phyloP scores from a whole-genome alignment of 129 eudicot genomes.

The Logfia minima region DNA sequence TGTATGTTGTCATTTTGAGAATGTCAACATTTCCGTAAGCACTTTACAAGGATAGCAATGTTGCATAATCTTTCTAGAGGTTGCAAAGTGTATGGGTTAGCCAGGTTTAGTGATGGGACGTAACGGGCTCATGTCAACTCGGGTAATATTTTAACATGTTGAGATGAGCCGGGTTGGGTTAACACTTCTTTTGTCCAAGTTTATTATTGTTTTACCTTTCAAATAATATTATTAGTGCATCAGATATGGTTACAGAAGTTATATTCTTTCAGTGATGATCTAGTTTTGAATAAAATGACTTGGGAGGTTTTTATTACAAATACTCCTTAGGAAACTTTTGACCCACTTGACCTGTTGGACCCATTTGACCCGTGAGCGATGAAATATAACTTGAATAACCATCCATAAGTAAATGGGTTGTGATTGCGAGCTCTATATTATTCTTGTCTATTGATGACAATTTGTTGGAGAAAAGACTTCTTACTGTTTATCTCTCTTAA shows the following conservation, averaged over 20 bases:
- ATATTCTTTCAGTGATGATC: background rate
- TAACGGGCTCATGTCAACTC: background rate
- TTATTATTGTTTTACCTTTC: background rate
- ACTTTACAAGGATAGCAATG: conserved; percentile 3
- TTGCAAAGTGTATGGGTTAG: background rate
- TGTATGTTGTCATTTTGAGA: background rate
- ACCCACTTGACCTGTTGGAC: background rate
- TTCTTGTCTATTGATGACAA: background rate
- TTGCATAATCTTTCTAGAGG: conserved; percentile 3
- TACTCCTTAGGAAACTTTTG: background rate
- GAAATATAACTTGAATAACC: background rate
- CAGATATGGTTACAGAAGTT: background rate
- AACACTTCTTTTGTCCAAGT: background rate
- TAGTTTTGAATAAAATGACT: background rate
- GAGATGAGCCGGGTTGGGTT: background rate
- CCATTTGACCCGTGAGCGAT: background rate
- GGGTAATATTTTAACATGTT: background rate
- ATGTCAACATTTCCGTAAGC: background rate
- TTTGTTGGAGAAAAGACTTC: background rate
- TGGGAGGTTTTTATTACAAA: background rate
- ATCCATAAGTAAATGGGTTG: background rate
- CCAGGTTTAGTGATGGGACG: background rate
- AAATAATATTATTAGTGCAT: background rate
- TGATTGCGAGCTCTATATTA: background rate
- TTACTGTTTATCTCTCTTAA: background rate